A percentile compares a stretch with the other conserved stretches of the same genome.
phyloP scores from a whole-genome alignment of 2,329 filamentous ascomycete species.

The Alternaria novae-zelandiae region DNA sequence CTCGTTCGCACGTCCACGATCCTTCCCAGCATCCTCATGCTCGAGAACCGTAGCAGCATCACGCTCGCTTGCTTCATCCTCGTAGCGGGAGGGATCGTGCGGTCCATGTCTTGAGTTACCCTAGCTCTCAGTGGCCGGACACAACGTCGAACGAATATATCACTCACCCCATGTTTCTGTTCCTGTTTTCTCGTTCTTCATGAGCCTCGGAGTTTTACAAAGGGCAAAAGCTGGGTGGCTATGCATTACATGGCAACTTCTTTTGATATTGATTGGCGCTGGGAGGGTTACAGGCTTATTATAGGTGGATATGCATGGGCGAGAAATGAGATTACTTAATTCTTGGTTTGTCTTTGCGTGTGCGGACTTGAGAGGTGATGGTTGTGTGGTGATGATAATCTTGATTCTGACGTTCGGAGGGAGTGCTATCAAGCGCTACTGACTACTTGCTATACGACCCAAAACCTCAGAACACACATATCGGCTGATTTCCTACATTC shows the following conservation, averaged over 20 bases:
- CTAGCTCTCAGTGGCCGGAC: background rate
- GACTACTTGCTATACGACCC: background rate
- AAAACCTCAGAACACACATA: too few species aligned
- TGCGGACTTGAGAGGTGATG: background rate
- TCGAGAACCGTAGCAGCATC: background rate
- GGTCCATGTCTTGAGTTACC: background rate
- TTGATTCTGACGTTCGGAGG: too few species aligned
- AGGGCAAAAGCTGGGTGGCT: conserved; percentile 4
- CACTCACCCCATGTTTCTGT: background rate
- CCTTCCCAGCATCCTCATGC: background rate
- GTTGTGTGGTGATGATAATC: background rate
- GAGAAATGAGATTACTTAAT: background rate
- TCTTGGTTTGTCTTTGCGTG: background rate
- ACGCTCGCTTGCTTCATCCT: background rate
- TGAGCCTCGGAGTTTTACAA: conserved; percentile 10
- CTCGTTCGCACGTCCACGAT: background rate
- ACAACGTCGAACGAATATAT: background rate
- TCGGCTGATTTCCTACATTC: background rate
- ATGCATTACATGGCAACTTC: background rate
- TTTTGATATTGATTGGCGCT: background rate
- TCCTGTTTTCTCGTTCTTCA: conserved; percentile 1
- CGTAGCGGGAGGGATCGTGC: background rate
- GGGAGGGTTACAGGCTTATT: background rate
- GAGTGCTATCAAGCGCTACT: background rate
- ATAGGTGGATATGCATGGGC: conserved; percentile 2